Evolutionary conservation across 192 early-diverging fungal genomes (phyloP).

Genomic region (Chytriomyces sp.): DNA sequence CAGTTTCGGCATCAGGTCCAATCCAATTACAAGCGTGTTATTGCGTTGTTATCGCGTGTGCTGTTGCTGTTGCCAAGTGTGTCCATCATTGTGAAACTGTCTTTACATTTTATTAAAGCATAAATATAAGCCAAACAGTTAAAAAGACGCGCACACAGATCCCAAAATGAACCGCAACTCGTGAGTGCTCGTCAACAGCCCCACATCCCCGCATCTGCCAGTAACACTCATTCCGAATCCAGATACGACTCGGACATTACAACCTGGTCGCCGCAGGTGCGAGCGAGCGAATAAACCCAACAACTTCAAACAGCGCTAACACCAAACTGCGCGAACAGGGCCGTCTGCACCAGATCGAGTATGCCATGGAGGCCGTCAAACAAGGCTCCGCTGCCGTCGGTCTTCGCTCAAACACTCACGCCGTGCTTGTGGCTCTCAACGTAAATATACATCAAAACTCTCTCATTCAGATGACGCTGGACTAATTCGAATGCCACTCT

Average conservation of each 20-base stretch:
- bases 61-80: no score
- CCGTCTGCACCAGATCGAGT: conserved; percentile 97
- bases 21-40: no score
- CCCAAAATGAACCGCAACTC: conserved; percentile 31
- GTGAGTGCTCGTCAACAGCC: conserved; percentile 2
- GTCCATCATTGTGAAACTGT: no score
- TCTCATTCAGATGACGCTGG: no score
- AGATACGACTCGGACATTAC: conserved; percentile 98
- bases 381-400: conserved; percentile 97
- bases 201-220: background rate
- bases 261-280: conserved; percentile 95
- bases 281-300: background rate
- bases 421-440: conserved; percentile 88
- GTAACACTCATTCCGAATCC: conserved; percentile 44
- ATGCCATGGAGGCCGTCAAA: conserved; percentile 99
- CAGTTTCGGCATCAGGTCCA: no score
- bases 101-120: no score
- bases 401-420: conserved; percentile 81
- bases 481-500: no score
- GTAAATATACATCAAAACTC: conserved; percentile 42
- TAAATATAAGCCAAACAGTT: no score
- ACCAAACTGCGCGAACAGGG: conserved; percentile 52
- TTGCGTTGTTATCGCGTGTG: no score
- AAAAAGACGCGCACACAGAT: no score
- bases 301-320: background rate